Evolutionary conservation across 2,329 filamentous ascomycete species (phyloP).

Genomic region (Fusarium albidum): DNA sequence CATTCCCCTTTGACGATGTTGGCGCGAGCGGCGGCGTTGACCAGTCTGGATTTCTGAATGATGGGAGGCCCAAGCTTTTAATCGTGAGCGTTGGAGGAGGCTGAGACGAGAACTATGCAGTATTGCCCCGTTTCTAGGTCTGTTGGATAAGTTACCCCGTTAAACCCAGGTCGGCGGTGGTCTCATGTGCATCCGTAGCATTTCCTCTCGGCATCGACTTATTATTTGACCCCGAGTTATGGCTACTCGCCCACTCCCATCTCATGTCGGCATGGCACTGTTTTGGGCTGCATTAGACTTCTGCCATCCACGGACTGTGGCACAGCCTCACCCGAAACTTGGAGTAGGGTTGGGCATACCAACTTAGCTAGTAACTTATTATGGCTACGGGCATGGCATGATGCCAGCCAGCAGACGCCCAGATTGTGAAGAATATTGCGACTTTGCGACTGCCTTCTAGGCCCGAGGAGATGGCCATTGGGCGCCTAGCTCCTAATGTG

Average conservation of each 20-base stretch:
- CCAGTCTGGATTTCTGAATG: slow-evolving; percentile 69
- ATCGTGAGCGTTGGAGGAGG: slow-evolving; percentile 64
- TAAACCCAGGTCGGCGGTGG: too few relatives aligned
- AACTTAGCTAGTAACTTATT: too few relatives aligned
- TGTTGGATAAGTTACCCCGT: too few relatives aligned
- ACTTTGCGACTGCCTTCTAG: too few relatives aligned
- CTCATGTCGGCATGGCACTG: background rate
- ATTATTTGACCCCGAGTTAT: background rate
- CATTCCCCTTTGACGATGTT: slow-evolving; percentile 78
- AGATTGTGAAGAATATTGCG: too few relatives aligned
- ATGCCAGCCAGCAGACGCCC: too few relatives aligned
- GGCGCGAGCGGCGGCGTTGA: slow-evolving; percentile 61
- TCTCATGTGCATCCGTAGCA: too few relatives aligned
- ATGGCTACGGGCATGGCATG: too few relatives aligned
- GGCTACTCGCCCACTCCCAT: background rate
- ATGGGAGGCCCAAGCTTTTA: slow-evolving; percentile 61
- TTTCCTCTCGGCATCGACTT: background rate
- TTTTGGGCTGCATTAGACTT: slow-evolving; percentile 3
- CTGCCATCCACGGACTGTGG: background rate
- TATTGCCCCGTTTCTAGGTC: too few relatives aligned
- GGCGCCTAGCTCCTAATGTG: too few relatives aligned
- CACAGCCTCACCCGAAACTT: background rate
- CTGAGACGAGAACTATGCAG: background rate
- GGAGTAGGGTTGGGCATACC: background rate
- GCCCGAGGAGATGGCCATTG: too few relatives aligned